These are phyloP conservation scores for Letharia columbiana DNA, from an alignment of 495 filamentous ascomycete species.

Conservation along the genomic window DNA sequence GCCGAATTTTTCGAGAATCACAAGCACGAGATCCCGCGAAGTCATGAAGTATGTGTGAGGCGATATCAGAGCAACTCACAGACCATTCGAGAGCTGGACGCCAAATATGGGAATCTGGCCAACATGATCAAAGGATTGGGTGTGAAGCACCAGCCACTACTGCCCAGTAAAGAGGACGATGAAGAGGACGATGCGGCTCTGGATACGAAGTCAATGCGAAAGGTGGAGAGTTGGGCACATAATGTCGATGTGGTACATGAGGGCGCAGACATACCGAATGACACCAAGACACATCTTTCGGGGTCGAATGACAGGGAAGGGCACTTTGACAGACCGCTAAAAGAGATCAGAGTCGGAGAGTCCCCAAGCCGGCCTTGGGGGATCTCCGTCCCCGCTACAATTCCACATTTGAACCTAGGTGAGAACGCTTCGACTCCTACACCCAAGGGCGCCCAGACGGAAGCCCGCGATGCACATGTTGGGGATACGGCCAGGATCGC, in stretches of 20 bases:
- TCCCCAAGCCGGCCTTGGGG: slow-evolving; percentile 88
- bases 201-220: slow-evolving; percentile 45
- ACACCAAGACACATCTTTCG: slow-evolving; percentile 35
- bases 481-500: background rate
- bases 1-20: slow-evolving; percentile 83
- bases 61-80: slow-evolving; percentile 76
- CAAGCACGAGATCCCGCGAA: slow-evolving; percentile 84
- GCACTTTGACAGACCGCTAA: slow-evolving; percentile 71
- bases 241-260: slow-evolving; percentile 31
- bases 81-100: slow-evolving; percentile 74
- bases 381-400: slow-evolving; percentile 59
- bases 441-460: slow-evolving; percentile 24
- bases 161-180: slow-evolving; percentile 54
- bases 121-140: slow-evolving; percentile 86
- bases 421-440: slow-evolving; percentile 4
- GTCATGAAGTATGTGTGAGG: slow-evolving; percentile 81
- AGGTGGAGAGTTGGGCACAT: slow-evolving; percentile 75
- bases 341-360: slow-evolving; percentile 79
- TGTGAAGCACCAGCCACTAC: slow-evolving; percentile 69
- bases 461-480: background rate
- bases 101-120: slow-evolving; percentile 81
- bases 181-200: slow-evolving; percentile 37
- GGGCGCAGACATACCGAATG: slow-evolving; percentile 17
- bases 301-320: slow-evolving; percentile 34
- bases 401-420: slow-evolving; percentile 20